Conservation (phyloP, 306 rosid species). For the Arachis stenosperma region DNA sequence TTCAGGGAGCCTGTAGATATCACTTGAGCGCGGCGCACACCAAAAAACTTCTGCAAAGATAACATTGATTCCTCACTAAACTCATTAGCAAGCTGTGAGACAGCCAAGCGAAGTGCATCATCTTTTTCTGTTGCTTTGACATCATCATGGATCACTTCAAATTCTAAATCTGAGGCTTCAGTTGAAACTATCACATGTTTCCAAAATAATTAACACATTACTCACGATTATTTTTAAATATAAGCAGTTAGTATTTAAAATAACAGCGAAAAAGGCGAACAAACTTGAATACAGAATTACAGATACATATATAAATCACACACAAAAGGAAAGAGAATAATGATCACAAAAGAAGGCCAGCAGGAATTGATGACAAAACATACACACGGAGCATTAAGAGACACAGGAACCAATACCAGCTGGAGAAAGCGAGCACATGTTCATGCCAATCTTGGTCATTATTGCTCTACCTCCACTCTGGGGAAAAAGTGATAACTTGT, state of each 20-base stretch:
- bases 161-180: constrained; percentile 61
- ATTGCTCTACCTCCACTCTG: constrained; percentile 56
- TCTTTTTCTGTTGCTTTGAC: constrained; percentile 64
- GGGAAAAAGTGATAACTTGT: constrained; percentile 25
- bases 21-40: constrained; percentile 58
- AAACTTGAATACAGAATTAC: constrained; percentile 4
- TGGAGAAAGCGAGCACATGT: constrained; percentile 45
- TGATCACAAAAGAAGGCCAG: not conserved
- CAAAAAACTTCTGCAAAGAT: constrained; percentile 60
- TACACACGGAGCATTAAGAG: not conserved
- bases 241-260: constrained; percentile 18
- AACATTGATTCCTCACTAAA: constrained; percentile 69
- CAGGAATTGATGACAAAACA: constrained; percentile 9
- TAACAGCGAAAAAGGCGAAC: not conserved
- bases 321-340: not conserved
- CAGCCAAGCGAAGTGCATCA: constrained; percentile 63
- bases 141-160: constrained; percentile 56
- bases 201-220: not conserved
- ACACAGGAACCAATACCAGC: constrained; percentile 46
- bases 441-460: constrained; percentile 45
- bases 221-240: constrained; percentile 6
- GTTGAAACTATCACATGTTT: constrained; percentile 42
- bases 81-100: constrained; percentile 66
- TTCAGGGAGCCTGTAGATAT: constrained; percentile 78
- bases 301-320: not conserved